Evolutionary conservation across 2,329 filamentous ascomycete species (phyloP), one percentile per base, ranked within the genome.

Genomic region (Paraphaeosphaeria sporulosa): DNA sequence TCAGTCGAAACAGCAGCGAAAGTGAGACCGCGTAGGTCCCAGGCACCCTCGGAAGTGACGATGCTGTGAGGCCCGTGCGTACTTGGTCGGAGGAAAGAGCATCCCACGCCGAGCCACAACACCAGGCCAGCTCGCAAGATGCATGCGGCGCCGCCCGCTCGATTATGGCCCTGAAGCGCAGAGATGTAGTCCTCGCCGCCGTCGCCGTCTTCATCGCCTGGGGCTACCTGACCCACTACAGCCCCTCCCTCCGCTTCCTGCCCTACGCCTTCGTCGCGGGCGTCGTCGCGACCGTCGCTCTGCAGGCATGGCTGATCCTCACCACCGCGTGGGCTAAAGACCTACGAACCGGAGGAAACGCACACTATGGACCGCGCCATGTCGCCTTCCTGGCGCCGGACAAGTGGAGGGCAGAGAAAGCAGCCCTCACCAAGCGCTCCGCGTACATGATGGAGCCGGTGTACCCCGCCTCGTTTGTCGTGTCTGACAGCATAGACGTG

Each of bases 181-280:
- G 76, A 75, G 86, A 93, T 86, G 84, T 89, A 78, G 84, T 87
- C 76, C 78, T 91, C 79, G 88, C 88, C 77, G 86, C 85, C 77
- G 78, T 90, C 76, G 88, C 85, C 78, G 86, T 84, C 77, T 92
- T 97, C 79, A 83, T 97, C 76, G 90, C 92, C 76, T 98, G 94
- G 94, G 91, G 92, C 64, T 90, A 94, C 77, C 86, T 90, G 61
- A 89, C 92, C 68, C 89, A 91, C 81, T 96, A 91, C 89, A 83
- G 93, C 71, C 93, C 94, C 32, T 82, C 88, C 61, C 83, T 98
- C 67, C 92, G 93, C 77, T 96, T 91, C 85, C 84, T 92, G 44
- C 92, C 91, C 71, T 91, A 96, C 79, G 92, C 94, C 69, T 93
- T 98, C 76, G 81, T 90, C 66, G 80, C 86, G 66, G 94, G 95